Evolutionary conservation across 2,329 filamentous ascomycete genomes (phyloP).

Genomic region (Bipolaris oryzae): DNA sequence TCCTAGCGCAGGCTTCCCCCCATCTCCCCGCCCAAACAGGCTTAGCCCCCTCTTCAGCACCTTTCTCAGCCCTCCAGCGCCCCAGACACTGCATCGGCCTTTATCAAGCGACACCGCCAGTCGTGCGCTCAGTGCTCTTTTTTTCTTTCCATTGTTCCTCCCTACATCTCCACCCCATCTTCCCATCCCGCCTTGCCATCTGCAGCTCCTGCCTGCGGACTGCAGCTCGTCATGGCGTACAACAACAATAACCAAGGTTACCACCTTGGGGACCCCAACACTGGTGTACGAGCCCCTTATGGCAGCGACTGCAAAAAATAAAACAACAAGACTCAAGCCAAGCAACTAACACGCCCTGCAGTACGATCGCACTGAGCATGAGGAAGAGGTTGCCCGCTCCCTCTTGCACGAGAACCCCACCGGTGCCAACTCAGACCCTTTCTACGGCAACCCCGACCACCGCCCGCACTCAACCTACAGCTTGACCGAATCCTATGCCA

Average conservation of each 20-base stretch:
- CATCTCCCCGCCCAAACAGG: conserved; percentile 11
- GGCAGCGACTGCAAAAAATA: not conserved
- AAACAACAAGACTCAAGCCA: not conserved
- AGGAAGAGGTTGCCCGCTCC: conserved; percentile 57
- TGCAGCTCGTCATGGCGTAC: conserved; percentile 48
- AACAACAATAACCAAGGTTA: conserved; percentile 38
- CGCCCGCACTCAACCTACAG: conserved; percentile 55
- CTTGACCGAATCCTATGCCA: conserved; percentile 57
- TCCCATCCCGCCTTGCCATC: conserved; percentile 22
- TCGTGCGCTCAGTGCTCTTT: conserved; percentile 27
- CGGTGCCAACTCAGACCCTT: conserved; percentile 54
- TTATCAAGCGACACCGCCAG: conserved; percentile 35
- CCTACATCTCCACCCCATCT: conserved; percentile 22
- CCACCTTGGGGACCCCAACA: conserved; percentile 43
- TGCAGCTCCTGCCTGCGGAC: conserved; percentile 30
- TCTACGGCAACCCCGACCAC: conserved; percentile 50
- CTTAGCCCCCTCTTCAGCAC: conserved; percentile 18
- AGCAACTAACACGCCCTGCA: conserved; percentile 28
- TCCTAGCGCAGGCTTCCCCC: conserved; percentile 24
- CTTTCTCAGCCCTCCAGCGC: conserved; percentile 24
- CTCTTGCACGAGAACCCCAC: conserved; percentile 56
- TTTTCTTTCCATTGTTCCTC: conserved; percentile 9
- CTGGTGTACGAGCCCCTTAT: conserved; percentile 38
- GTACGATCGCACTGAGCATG: conserved; percentile 48
- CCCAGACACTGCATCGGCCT: conserved; percentile 30